Base-by-base conservation (phyloP, 257 asterid genomes). In the Striga asiatica region DNA sequence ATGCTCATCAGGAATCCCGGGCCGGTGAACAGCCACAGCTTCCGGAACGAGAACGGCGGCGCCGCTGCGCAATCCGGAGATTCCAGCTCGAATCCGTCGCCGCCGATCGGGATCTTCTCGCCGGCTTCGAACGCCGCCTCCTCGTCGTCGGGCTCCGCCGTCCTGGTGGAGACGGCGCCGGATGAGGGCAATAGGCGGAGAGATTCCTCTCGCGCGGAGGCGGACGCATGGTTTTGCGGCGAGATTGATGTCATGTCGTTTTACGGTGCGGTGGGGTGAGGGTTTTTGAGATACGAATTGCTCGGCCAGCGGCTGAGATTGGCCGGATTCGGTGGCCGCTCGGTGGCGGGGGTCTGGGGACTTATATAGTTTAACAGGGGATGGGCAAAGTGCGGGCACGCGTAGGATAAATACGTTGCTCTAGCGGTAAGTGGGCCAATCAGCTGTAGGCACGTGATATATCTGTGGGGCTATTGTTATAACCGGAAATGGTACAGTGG, bases 1-100 rank as follows among this genome's bases (percentile, higher is more conserved):
- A 89, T 83, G 74, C 95, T 82, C 97, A 89, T 89, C 39, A 89
- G 67, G 38, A 89, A 89, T 0, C 97, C 97, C 12, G 97, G 97
- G 1, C 97, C 97, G 14, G 89, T 85, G 69, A 89, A 89, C 1
- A 78, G 45, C 97, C 93, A 85, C 1, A 89, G 79, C 68, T 85
- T 89, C 46, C 64, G 74, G 58, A 79, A 85, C 24, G 97, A 89
- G 50, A 89, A 89, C 5, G 95, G 84, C 9, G 94, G 93, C 31
- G 73, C 81, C 25, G 52, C 69, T 25, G 73, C 74, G 41, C 25
- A 52, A 60, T 65, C 66, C 11, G 66, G 53, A 37, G 64, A 64
- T 41, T 71, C 81, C 16, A 77, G 64, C 39, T 78, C 93, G 60
- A 78, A 75, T 61, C 9, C 19, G 27, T 75, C 87, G n/a, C n/a